These are phyloP conservation scores for Dictyostelium intermedium DNA, from an alignment of 78 protist genomes.

Conservation along the genomic window DNA sequence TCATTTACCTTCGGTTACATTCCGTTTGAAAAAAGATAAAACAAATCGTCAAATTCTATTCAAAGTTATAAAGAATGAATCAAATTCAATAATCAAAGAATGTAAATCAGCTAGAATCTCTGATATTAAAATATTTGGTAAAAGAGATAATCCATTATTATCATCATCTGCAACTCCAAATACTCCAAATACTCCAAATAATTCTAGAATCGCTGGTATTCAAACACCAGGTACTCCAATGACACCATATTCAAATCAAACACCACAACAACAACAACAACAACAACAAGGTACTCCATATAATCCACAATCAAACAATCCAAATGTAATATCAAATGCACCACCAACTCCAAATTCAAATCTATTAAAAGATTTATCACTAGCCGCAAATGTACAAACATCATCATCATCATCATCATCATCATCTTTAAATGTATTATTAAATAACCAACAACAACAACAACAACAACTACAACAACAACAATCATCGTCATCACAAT, in stretches of 20 bases:
- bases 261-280: neutral
- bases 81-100: constrained; percentile 2
- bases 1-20: constrained; percentile 44
- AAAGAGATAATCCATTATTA: constrained; percentile 22
- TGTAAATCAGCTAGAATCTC: constrained; percentile 48
- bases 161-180: neutral
- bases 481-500: neutral
- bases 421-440: neutral
- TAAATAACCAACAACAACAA: neutral
- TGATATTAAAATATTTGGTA: constrained; percentile 30
- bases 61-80: constrained; percentile 15
- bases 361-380: constrained; percentile 6
- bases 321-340: neutral
- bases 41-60: constrained; percentile 30
- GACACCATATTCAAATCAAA: constrained; percentile 46
- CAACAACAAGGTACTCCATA: constrained; percentile 22
- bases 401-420: neutral
- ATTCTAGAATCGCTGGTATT: constrained; percentile 4
- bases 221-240: constrained; percentile 50
- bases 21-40: constrained; percentile 38
- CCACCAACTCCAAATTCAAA: constrained; percentile 21
- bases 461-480: neutral
- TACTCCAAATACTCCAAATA: constrained; percentile 64
- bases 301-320: neutral
- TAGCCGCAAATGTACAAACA: neutral